Conservation (phyloP, 225 moss, liverwort and hornwort species). For the Sphagnum contortum region DNA sequence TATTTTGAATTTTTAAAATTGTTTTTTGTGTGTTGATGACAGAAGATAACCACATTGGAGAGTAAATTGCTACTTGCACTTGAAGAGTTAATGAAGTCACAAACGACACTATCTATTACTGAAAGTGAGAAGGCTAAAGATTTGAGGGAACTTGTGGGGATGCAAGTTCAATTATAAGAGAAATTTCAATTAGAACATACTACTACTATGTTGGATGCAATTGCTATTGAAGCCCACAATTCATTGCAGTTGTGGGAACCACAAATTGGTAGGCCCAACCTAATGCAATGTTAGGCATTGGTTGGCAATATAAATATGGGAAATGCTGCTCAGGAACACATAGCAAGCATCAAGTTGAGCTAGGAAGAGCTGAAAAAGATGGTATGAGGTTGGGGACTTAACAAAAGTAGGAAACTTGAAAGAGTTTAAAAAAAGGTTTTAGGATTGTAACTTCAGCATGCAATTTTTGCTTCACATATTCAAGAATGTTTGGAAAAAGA, state of each 20-base stretch:
- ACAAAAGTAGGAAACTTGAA: slow-evolving; percentile 20
- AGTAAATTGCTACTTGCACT: slow-evolving; percentile 8
- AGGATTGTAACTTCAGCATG: slow-evolving; percentile 20
- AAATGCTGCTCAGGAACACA: slow-evolving; percentile 15
- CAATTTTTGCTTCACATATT: slow-evolving; percentile 18
- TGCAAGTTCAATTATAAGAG: slow-evolving; percentile 33
- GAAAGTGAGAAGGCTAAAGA: slow-evolving; percentile 20
- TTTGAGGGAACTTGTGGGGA: slow-evolving; percentile 33
- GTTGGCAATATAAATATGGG: slow-evolving; percentile 5
- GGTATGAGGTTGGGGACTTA: slow-evolving; percentile 15
- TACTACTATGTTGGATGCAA: slow-evolving; percentile 11
- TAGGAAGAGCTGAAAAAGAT: slow-evolving; percentile 11
- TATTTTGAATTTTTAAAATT: too few species aligned
- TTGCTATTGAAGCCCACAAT: too few species aligned
- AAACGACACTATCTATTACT: slow-evolving; percentile 26
- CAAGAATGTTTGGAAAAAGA: slow-evolving; percentile 21
- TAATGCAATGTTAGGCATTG: slow-evolving; percentile 30
- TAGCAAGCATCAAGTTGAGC: slow-evolving; percentile 18
- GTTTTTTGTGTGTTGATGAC: too few species aligned
- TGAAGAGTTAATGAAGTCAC: slow-evolving; percentile 31
- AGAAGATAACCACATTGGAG: too few species aligned
- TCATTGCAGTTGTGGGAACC: slow-evolving; percentile 3
- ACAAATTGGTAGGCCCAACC: slow-evolving; percentile 47
- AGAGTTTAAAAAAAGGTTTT: slow-evolving; percentile 18
- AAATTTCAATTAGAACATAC: slow-evolving; percentile 40